Base-by-base conservation (phyloP, 768 basidiomycete genomes). In the Tylopilus sp. region DNA sequence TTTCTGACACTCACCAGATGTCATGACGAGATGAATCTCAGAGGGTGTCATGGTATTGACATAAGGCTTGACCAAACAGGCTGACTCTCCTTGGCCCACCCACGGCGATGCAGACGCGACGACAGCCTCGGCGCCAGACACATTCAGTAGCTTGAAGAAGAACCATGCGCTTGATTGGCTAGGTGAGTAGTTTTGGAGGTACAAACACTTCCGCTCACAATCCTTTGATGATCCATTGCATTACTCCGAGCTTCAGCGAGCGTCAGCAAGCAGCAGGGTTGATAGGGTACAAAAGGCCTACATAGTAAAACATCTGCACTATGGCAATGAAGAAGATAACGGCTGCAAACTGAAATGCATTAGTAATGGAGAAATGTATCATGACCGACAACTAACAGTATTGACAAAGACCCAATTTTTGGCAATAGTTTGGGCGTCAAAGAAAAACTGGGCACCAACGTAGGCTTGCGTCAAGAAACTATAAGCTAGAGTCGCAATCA, bases 251-350 rank as follows among this genome's bases (percentile, higher is more conserved):
- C 71, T 78, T 58, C 14, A 55, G 43, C 3, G 33, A 31, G 9
- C 4, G 19, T 58, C 24, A 56, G 29, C 37, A n/a, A 48, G 30
- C 12, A 30, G 16, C 17, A 16, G 12, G 36, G 19, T 41, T 21
- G 6, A 55, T 6, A 14, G 25, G 19, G 9, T 37, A n/a, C 14
- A n/a, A 29, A n/a, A 19, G 13, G 56, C 59, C 24, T 54, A 63
- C 71, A 56, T 93, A 88, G 74, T 92, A 94, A 71, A 91, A 69
- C 89, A 93, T 92, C 70, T 94, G 91, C 50, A 94, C 82, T 59
- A 90, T 87, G 25, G 93, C 92, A 61, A 97, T 82, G 78, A 97
- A 97, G 79, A 96, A 96, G 65, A 97, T 91, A 69, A 96, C 88
- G 19, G 86, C 80, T 11, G 80, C 63, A 37, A 93, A 80, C 81